phyloP scores from a whole-genome alignment of 495 filamentous ascomycete species.

The Xylaria bambusicola region DNA sequence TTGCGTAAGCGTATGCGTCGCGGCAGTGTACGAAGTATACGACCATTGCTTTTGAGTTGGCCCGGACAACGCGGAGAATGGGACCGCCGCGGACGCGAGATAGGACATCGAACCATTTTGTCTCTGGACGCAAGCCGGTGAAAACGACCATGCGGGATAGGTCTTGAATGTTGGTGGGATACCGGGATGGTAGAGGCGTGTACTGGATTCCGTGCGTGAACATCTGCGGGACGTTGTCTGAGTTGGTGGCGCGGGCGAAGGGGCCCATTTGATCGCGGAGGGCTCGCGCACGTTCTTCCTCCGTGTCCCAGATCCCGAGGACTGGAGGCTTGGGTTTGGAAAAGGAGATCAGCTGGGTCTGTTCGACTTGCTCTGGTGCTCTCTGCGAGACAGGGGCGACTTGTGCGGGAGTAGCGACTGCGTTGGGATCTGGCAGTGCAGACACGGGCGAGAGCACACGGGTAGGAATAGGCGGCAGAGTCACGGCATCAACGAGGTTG shows the following conservation, averaged over 20 bases:
- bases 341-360: background rate
- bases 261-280: no score
- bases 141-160: slow-evolving; percentile 8
- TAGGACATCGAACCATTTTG: background rate
- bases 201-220: slow-evolving; percentile 1
- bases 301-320: background rate
- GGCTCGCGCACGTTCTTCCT: background rate
- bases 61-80: background rate
- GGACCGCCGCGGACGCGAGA: slow-evolving; percentile 6
- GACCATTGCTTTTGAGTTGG: background rate
- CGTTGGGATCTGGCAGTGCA: background rate
- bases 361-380: background rate
- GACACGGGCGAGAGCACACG: background rate
- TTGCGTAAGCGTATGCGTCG: slow-evolving; percentile 1
- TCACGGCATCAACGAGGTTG: background rate
- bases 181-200: background rate
- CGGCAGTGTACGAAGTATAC: background rate
- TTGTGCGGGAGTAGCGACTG: no score
- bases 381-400: no score
- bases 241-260: no score
- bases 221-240: background rate
- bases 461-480: background rate
- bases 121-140: background rate
- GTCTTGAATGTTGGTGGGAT: background rate
- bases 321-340: no score